These are phyloP conservation scores for Leccinum subgranulosum DNA, from an alignment of 768 basidiomycete species.

Conservation along the genomic window DNA sequence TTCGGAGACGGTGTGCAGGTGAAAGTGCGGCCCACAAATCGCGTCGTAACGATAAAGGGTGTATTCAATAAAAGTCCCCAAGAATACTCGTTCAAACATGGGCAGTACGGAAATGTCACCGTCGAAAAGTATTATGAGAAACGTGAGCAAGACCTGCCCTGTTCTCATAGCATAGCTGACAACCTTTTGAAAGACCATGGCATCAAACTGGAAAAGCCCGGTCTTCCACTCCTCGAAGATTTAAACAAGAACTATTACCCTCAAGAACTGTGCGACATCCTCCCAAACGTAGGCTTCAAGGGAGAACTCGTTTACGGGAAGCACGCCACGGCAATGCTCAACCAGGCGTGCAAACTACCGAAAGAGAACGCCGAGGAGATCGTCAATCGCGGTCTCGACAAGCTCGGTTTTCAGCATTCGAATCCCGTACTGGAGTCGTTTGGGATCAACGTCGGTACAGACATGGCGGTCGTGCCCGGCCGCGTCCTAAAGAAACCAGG, in stretches of 20 bases:
- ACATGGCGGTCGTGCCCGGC: slow-evolving; percentile 55
- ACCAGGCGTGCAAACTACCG: slow-evolving; percentile 43
- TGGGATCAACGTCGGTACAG: slow-evolving; percentile 40
- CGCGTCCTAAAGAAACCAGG: slow-evolving; percentile 46
- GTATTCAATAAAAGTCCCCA: slow-evolving; percentile 38
- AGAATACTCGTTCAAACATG: slow-evolving; percentile 40
- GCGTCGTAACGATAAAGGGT: slow-evolving; percentile 63
- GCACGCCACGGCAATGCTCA: slow-evolving; percentile 48
- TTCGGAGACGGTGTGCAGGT: slow-evolving; percentile 68
- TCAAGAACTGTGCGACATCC: slow-evolving; percentile 46
- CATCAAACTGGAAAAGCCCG: slow-evolving; percentile 33
- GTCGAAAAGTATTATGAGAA: slow-evolving; percentile 44
- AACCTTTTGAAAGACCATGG: slow-evolving; percentile 34
- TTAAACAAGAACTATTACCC: slow-evolving; percentile 38
- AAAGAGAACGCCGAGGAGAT: slow-evolving; percentile 46
- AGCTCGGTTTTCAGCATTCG: slow-evolving; percentile 39
- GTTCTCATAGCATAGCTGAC: background rate
- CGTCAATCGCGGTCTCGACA: slow-evolving; percentile 36
- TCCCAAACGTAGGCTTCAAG: slow-evolving; percentile 37
- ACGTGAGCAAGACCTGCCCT: slow-evolving; percentile 30
- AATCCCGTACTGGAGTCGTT: slow-evolving; percentile 38
- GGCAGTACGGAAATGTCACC: slow-evolving; percentile 34
- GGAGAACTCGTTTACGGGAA: slow-evolving; percentile 46
- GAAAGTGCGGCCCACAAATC: slow-evolving; percentile 58
- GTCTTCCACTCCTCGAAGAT: slow-evolving; percentile 40